Evolutionary conservation across 306 rosid species (phyloP).

Genomic region (Cucurbita moschata): DNA sequence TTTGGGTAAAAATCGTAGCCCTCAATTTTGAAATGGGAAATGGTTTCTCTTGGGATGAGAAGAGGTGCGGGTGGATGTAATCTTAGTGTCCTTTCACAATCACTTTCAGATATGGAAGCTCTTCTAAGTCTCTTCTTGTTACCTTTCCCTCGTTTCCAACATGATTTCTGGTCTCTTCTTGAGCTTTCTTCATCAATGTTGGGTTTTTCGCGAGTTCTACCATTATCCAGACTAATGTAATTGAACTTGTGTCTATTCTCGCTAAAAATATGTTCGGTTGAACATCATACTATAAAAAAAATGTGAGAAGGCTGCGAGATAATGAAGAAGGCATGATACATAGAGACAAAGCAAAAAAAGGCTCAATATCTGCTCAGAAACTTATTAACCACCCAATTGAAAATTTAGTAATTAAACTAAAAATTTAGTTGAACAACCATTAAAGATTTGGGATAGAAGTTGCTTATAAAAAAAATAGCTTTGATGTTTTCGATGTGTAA

Average conservation of each 20-base stretch:
- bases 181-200: not conserved
- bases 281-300: too few relatives aligned
- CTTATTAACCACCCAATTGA: too few relatives aligned
- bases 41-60: conserved; percentile 31
- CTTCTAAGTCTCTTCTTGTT: conserved; percentile 9
- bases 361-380: too few relatives aligned
- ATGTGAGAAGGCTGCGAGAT: too few relatives aligned
- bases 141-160: conserved; percentile 13
- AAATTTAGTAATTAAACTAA: too few relatives aligned
- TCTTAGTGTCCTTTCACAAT: conserved; percentile 27
- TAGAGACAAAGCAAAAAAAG: too few relatives aligned
- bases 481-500: conserved; percentile 2
- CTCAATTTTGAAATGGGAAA: conserved; percentile 3
- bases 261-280: conserved; percentile 21
- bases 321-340: too few relatives aligned
- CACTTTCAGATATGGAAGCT: conserved; percentile 22
- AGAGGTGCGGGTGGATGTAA: conserved; percentile 35
- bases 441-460: not conserved
- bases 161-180: conserved; percentile 20
- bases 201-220: conserved; percentile 22
- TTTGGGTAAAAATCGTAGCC: conserved; percentile 23
- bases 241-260: conserved; percentile 11
- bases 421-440: too few relatives aligned
- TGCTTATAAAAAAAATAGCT: conserved; percentile 21
- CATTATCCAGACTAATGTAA: conserved; percentile 26